Evolutionary conservation across 345 rosid species (phyloP).

Genomic region (Erysimum cheiranthoides): DNA sequence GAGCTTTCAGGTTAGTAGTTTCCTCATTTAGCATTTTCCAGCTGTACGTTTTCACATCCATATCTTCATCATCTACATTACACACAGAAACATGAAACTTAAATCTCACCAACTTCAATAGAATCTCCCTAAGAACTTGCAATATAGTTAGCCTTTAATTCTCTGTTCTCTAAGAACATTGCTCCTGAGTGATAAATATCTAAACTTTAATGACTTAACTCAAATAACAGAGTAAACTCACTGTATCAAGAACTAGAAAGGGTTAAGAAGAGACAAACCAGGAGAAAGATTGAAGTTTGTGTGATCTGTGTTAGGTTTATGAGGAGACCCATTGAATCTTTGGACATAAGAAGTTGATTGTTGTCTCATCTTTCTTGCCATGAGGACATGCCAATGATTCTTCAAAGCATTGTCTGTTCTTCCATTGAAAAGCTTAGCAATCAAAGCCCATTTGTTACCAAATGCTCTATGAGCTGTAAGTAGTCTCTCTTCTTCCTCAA

Average conservation of each 20-base stretch:
- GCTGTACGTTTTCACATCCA: slow-evolving; percentile 29
- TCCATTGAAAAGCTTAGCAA: slow-evolving; percentile 65
- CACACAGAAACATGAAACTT: slow-evolving; percentile 29
- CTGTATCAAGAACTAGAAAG: slow-evolving; percentile 17
- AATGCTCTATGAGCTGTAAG: slow-evolving; percentile 64
- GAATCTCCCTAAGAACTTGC: slow-evolving; percentile 31
- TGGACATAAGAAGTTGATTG: slow-evolving; percentile 51
- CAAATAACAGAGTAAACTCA: slow-evolving; percentile 1
- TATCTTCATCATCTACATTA: slow-evolving; percentile 39
- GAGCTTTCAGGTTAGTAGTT: slow-evolving; percentile 38
- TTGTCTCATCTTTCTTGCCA: slow-evolving; percentile 64
- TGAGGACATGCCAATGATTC: slow-evolving; percentile 75
- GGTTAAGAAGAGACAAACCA: slow-evolving; percentile 37
- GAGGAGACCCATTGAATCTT: slow-evolving; percentile 43
- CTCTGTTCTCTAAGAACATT: too few relatives aligned
- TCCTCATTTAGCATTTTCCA: slow-evolving; percentile 39
- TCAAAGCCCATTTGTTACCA: slow-evolving; percentile 75
- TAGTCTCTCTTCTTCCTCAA: slow-evolving; percentile 77
- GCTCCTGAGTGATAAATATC: neutral
- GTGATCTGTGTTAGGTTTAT: slow-evolving; percentile 35
- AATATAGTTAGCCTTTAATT: too few relatives aligned
- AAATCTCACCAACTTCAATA: slow-evolving; percentile 19
- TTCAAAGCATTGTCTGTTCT: slow-evolving; percentile 74
- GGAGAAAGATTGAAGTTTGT: slow-evolving; percentile 30
- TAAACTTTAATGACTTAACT: neutral